These are phyloP conservation scores for Penicillium argentinense DNA, from an alignment of 495 filamentous ascomycete species.

Conservation along the genomic window DNA sequence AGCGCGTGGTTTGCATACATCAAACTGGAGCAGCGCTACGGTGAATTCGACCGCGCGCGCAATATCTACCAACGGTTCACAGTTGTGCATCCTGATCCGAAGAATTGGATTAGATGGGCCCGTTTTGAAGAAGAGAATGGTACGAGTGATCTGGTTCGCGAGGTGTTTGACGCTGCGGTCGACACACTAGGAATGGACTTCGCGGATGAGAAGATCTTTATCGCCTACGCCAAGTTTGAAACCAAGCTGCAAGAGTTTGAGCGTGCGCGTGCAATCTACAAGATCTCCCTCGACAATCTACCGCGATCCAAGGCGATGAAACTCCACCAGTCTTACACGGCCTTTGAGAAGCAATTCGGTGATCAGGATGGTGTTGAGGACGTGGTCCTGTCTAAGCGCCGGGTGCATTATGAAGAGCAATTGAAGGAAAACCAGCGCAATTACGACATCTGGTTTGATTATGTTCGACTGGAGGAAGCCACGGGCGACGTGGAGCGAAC, in stretches of 20 bases:
- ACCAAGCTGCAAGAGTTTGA: constrained; percentile 93
- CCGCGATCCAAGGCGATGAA: constrained; percentile 80
- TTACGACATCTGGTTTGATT: constrained; percentile 97
- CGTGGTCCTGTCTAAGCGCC: constrained; percentile 88
- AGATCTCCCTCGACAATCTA: constrained; percentile 90
- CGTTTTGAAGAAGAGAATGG: constrained; percentile 95
- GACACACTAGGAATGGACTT: constrained; percentile 93
- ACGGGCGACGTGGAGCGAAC: constrained; percentile 77
- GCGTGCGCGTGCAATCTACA: constrained; percentile 93
- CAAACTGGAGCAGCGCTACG: constrained; percentile 93
- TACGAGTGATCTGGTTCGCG: constrained; percentile 84
- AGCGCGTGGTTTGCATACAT: constrained; percentile 94
- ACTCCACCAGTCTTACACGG: constrained; percentile 91
- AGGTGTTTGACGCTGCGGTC: constrained; percentile 87
- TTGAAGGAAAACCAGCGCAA: constrained; percentile 90
- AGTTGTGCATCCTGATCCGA: constrained; percentile 88
- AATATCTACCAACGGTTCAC: constrained; percentile 89
- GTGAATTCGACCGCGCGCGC: constrained; percentile 81
- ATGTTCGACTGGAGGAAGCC: constrained; percentile 84
- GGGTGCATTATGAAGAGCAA: constrained; percentile 92
- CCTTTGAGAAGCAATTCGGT: constrained; percentile 97
- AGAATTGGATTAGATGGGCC: constrained; percentile 99
- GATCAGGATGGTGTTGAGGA: constrained; percentile 93
- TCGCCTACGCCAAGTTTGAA: constrained; percentile 89
- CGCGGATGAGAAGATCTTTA: constrained; percentile 94